Percentiles rank a stretch among this genome's conserved stretches.
Evolutionary conservation across 2,329 filamentous ascomycete genomes (phyloP).

Genomic region (Aspergillus flavus): DNA sequence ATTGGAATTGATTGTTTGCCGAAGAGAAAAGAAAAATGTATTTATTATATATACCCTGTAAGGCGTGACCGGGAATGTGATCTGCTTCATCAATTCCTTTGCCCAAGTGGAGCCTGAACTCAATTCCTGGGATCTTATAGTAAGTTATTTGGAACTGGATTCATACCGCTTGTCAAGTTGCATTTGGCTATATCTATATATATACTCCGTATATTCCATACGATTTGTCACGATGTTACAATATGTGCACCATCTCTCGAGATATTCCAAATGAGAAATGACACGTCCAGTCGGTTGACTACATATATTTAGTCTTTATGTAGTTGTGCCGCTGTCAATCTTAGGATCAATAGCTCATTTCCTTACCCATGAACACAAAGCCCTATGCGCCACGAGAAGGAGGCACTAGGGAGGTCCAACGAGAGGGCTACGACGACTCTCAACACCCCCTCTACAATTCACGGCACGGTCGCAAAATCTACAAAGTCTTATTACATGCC

Average conservation of each 20-base stretch:
- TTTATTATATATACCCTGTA: background rate
- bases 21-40: background rate
- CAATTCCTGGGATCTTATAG: background rate
- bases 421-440: background rate
- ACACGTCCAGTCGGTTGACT: too few relatives aligned
- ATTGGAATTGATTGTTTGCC: background rate
- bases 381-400: background rate
- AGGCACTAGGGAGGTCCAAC: background rate
- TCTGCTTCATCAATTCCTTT: background rate
- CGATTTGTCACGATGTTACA: too few relatives aligned
- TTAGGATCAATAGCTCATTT: too few relatives aligned
- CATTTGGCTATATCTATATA: too few relatives aligned
- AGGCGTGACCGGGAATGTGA: background rate
- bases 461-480: background rate
- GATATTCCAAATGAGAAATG: too few relatives aligned
- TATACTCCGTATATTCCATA: too few relatives aligned
- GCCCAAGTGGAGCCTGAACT: background rate
- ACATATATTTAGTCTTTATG: too few relatives aligned
- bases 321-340: too few relatives aligned
- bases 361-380: background rate
- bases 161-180: too few relatives aligned
- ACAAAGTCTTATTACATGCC: conserved; percentile 15
- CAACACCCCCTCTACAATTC: background rate
- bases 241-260: too few relatives aligned
- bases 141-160: background rate